Base-by-base conservation (phyloP, 305 asterid genomes). In the Caryopteris hybrid region DNA sequence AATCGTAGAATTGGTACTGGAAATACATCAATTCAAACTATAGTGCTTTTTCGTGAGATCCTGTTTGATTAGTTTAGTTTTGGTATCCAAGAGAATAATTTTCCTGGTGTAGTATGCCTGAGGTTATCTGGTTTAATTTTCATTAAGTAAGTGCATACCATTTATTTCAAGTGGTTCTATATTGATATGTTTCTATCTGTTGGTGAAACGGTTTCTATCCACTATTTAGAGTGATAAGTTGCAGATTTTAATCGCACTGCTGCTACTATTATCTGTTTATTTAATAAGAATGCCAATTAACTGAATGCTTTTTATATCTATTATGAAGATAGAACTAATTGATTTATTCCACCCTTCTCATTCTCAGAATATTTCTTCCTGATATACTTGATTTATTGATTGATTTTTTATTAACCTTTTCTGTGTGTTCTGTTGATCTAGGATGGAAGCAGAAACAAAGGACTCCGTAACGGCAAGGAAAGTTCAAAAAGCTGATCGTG, bases 401-500 rank as follows among this genome's bases (percentile, higher is more conserved):
- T 65, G 45, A 34, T 46, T 67, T 62, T 23, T 69, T 59, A 27
- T 10, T 77, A 33, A 21, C 39, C 46, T 52, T 57, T 18, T 59
- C 9, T 59, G 16, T 57, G 55, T 61, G 45, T 66, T 57, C 64
- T 17, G 22, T 54, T 62, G 71, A 69, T 65, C 57, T 29, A 83
- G 97, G 79, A 74, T 73, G 81, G 99, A 86, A 77, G 69, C 84
- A 64, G 98, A 88, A 78, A 43, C 70, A 11, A 91, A 76, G 78
- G 91, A 85, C 75, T 61, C 91, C 57, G 45, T 65, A 63, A 75
- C 87, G 67, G 91, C 97, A 61, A 84, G 99, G 78, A 91, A 88
- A 83, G 88, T 87, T 63, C 98, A 91, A 67, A 94, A 94, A 56
- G 99, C 99, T 66, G 99, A 88, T 66, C 96, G 98, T 13, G 99